Evolutionary conservation across 306 rosid genomes (phyloP), one percentile per base, ranked within the genome.

Genomic region (Ormosia emarginata): DNA sequence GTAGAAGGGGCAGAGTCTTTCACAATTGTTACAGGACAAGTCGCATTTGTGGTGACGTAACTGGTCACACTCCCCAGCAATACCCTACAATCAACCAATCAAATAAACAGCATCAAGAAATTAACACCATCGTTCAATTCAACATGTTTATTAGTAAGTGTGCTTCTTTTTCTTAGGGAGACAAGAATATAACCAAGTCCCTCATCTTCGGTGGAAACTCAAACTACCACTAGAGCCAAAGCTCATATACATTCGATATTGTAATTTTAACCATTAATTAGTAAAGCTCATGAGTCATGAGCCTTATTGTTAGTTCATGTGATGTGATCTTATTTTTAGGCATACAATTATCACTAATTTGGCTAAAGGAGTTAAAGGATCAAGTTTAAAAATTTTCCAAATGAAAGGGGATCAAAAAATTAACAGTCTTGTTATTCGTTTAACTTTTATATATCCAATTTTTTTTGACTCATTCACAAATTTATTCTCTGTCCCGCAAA

Each of bases 41-140:
- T 65, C 4, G 88, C 92, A 77, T 89, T 87, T 52, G 86, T 3
- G 44, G 83, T 53, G 34, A 89, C 91, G n/a, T 81, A 79, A 62
- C 18, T 87, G 69, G 86, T 87, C 62, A 89, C 92, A 77, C 92
- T 89, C 72, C 90, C 92, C 85, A 87, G 73, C 62, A 89, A 71
- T 1, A 89, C 90, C 89, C 91, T 87, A 41, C 68, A 82, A 37
- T 17, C 71, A 72, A 57, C 11, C 77, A 77, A 64, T 18, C 32
- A 29, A 70, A 59, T 15, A 10, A 62, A 79, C 36, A 39, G 32
- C 67, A 74, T 82, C 49, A 72, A 53, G 61, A 74, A 43, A 75
- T 75, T 44, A 41, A 57, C 41, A 50, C 30, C 13, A 37, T 66
- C n/a, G 1, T 39, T 70, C 46, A 9, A n/a, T 74, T 18, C 81